These are phyloP conservation scores for Trichaptum fuscoviolaceum DNA, from an alignment of 768 basidiomycete genomes.

Conservation along the genomic window DNA sequence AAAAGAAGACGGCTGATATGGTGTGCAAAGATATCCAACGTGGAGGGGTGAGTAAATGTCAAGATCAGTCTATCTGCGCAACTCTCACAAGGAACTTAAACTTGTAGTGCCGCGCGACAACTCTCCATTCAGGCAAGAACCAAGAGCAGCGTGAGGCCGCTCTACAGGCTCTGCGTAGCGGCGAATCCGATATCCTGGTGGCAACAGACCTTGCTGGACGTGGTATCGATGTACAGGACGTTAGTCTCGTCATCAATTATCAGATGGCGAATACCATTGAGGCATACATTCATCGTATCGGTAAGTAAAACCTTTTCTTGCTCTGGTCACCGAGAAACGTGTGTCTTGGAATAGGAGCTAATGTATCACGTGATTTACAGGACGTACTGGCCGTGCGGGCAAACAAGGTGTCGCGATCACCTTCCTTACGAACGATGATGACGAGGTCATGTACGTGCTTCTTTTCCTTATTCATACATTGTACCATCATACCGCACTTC, in stretches of 20 bases:
- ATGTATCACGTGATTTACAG: constrained; percentile 29
- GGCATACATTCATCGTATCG: constrained; percentile 96
- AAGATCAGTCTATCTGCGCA: constrained; percentile 8
- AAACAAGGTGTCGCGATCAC: constrained; percentile 93
- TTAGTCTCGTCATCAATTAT: constrained; percentile 93
- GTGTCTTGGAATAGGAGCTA: not conserved
- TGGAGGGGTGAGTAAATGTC: constrained; percentile 59
- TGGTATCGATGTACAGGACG: constrained; percentile 98
- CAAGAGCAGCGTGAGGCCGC: constrained; percentile 97
- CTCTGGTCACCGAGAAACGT: not conserved
- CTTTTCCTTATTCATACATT: constrained; percentile 6
- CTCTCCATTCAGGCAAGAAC: constrained; percentile 94
- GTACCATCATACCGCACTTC: not conserved
- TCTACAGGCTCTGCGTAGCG: constrained; percentile 77
- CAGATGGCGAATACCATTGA: constrained; percentile 97
- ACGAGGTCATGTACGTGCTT: constrained; percentile 85
- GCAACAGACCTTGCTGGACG: constrained; percentile 98
- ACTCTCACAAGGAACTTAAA: constrained; percentile 5
- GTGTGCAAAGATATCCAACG: constrained; percentile 92
- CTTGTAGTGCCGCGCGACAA: constrained; percentile 79
- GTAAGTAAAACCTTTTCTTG: constrained; percentile 37
- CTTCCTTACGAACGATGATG: constrained; percentile 93
- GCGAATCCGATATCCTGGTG: constrained; percentile 84
- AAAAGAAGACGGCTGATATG: constrained; percentile 99
- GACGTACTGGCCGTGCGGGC: constrained; percentile 96